Conservation (phyloP, 2,329 filamentous ascomycete genomes). For the Ceratocystis alfenasii region DNA sequence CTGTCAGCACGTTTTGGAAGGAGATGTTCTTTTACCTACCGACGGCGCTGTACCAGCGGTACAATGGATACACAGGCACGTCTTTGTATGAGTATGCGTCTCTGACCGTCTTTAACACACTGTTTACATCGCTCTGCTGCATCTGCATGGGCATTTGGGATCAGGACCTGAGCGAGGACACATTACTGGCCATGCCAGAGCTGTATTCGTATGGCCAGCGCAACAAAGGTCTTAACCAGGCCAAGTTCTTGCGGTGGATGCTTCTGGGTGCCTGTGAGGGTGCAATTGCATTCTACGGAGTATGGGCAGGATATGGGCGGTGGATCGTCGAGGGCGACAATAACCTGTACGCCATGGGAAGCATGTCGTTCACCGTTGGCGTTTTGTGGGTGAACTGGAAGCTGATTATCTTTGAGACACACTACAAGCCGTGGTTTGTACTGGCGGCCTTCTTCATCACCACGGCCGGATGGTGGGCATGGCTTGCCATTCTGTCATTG, state of each 20-base stretch:
- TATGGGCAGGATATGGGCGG: slow-evolving; percentile 41
- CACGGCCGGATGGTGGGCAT: slow-evolving; percentile 54
- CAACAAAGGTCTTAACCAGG: slow-evolving; percentile 59
- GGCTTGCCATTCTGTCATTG: slow-evolving; percentile 60
- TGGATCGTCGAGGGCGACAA: slow-evolving; percentile 47
- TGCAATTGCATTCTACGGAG: slow-evolving; percentile 58
- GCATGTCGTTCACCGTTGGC: slow-evolving; percentile 57
- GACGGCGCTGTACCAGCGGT: slow-evolving; percentile 71
- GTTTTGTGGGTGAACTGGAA: slow-evolving; percentile 65
- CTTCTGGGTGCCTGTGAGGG: slow-evolving; percentile 61
- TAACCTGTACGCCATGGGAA: slow-evolving; percentile 61
- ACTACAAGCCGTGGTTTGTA: slow-evolving; percentile 59
- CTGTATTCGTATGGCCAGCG: slow-evolving; percentile 75
- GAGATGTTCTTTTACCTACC: slow-evolving; percentile 71
- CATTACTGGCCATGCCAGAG: slow-evolving; percentile 82
- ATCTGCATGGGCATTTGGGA: slow-evolving; percentile 89
- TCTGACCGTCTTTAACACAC: slow-evolving; percentile 82
- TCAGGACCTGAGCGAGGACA: slow-evolving; percentile 72
- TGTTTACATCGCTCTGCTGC: slow-evolving; percentile 81
- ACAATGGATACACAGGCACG: slow-evolving; percentile 79
- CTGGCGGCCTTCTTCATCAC: slow-evolving; percentile 47
- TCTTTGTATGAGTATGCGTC: slow-evolving; percentile 81
- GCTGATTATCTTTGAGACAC: slow-evolving; percentile 65
- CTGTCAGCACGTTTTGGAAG: slow-evolving; percentile 88
- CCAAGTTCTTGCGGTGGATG: slow-evolving; percentile 66